A percentile compares a stretch with the other conserved stretches of the same genome.
Conservation (phyloP, 345 rosid genomes). For the Noccaea caerulescens region DNA sequence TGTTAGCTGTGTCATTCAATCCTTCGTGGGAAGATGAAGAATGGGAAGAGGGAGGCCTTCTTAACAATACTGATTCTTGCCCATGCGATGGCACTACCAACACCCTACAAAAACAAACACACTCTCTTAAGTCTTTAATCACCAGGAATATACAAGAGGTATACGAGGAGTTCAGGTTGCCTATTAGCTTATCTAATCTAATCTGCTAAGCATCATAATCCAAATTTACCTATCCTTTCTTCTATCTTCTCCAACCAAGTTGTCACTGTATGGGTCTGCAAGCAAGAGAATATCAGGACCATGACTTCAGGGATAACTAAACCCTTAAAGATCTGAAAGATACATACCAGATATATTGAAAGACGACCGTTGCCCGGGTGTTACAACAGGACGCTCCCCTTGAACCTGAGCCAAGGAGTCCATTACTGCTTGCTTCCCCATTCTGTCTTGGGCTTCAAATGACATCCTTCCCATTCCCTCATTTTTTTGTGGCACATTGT, state of each 20-base stretch:
- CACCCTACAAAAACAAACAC: conserved; percentile 8
- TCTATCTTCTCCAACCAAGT: conserved; percentile 48
- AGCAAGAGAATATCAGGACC: conserved; percentile 19
- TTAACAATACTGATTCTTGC: conserved; percentile 48
- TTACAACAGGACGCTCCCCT: conserved; percentile 41
- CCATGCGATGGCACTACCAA: conserved; percentile 49
- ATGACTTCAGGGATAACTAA: not conserved
- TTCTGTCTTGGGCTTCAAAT: conserved; percentile 47
- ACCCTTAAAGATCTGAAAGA: not conserved
- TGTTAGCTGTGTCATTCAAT: conserved; percentile 33
- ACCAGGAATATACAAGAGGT: not conserved
- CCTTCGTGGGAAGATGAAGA: conserved; percentile 61
- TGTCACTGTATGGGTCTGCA: conserved; percentile 47
- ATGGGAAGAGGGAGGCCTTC: conserved; percentile 49
- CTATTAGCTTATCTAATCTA: not conserved
- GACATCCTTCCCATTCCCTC: conserved; percentile 44
- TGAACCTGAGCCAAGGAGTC: conserved; percentile 29
- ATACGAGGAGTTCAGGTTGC: too few relatives aligned
- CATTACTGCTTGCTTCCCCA: conserved; percentile 41
- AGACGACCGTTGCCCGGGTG: conserved; percentile 46
- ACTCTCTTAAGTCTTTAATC: not conserved
- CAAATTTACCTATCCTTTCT: conserved; percentile 53
- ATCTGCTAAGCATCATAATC: conserved; percentile 2
- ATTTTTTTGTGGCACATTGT: conserved; percentile 40
- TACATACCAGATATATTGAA: conserved; percentile 48